Conservation (phyloP, 345 rosid species). For the Eucalyptus rudis region DNA sequence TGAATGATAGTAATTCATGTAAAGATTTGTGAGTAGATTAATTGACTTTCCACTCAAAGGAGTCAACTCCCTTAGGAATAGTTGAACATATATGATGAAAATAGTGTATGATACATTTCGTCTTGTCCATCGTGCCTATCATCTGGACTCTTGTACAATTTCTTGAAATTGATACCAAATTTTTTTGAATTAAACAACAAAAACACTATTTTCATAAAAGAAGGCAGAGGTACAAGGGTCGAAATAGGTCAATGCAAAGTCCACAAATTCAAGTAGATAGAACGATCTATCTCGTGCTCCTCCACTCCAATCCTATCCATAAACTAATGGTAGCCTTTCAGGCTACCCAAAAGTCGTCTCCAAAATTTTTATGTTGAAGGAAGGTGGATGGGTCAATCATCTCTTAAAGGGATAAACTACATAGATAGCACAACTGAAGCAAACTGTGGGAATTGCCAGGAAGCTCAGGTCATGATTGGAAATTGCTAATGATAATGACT, state of each 20-base stretch:
- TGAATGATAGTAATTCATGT: too few species aligned
- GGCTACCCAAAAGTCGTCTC: too few species aligned
- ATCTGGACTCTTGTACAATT: conserved; percentile 38
- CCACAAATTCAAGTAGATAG: not conserved
- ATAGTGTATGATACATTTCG: conserved; percentile 66
- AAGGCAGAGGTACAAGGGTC: not conserved
- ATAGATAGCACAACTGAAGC: not conserved
- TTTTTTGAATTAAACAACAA: not conserved
- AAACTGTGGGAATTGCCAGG: not conserved
- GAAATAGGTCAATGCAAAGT: not conserved
- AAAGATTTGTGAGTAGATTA: too few species aligned
- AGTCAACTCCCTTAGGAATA: not conserved
- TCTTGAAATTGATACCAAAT: conserved; percentile 20
- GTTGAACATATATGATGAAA: conserved; percentile 54
- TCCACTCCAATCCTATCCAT: not conserved
- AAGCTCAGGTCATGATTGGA: not conserved
- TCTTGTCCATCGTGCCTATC: conserved; percentile 23
- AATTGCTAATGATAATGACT: too few species aligned
- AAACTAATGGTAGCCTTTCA: not conserved
- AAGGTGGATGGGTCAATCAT: not conserved
- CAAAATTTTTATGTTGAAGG: not conserved
- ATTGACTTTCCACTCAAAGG: too few species aligned
- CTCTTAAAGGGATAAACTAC: not conserved
- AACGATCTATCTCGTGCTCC: not conserved
- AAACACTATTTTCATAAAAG: not conserved